Conservation (phyloP, 768 basidiomycete species). For the Hemileccinum impolitum region DNA sequence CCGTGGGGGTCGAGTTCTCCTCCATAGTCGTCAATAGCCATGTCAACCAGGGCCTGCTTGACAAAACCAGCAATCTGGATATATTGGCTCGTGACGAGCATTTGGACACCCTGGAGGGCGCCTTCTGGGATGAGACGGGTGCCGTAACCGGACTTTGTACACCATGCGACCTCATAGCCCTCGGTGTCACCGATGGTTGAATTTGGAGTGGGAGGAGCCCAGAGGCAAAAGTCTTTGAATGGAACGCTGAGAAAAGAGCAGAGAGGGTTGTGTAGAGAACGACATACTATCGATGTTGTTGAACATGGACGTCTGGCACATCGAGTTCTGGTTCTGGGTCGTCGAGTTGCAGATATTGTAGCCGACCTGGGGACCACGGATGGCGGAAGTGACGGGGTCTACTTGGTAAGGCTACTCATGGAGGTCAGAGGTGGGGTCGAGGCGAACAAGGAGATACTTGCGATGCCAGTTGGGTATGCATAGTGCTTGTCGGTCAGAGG, state of each 20-base stretch:
- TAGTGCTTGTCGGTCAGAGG: conserved; percentile 47
- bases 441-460: conserved; percentile 16
- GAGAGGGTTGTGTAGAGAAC: background rate
- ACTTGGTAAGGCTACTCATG: conserved; percentile 48
- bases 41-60: conserved; percentile 57
- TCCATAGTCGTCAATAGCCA: conserved; percentile 54
- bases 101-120: conserved; percentile 62
- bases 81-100: conserved; percentile 55
- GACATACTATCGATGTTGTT: conserved; percentile 50
- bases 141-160: conserved; percentile 61
- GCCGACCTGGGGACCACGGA: conserved; percentile 59
- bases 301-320: conserved; percentile 66
- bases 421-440: background rate
- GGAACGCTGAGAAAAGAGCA: conserved; percentile 24
- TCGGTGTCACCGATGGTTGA: conserved; percentile 64
- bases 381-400: conserved; percentile 36
- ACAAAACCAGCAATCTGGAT: conserved; percentile 61
- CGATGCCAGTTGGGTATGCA: conserved; percentile 42
- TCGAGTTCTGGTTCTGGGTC: conserved; percentile 56
- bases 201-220: conserved; percentile 50
- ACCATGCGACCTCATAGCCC: conserved; percentile 69
- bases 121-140: conserved; percentile 68
- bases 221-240: conserved; percentile 66
- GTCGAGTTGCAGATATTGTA: conserved; percentile 70
- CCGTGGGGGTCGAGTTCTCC: conserved; percentile 80